Conservation (phyloP, 2,329 filamentous ascomycete genomes). For the Penicillium expansum region DNA sequence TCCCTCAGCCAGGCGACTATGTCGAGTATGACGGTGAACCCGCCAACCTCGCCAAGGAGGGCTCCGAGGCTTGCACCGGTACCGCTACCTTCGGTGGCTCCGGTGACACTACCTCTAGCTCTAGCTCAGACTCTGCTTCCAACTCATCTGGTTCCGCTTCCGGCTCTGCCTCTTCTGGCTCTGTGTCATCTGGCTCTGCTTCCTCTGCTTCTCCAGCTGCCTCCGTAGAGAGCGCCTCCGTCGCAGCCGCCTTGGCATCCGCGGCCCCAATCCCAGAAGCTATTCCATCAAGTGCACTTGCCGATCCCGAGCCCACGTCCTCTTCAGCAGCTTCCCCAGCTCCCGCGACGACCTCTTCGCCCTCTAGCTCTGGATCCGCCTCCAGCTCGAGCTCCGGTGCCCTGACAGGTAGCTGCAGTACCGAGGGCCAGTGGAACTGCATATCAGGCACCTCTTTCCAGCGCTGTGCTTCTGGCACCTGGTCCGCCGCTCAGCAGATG, state of each 20-base stretch:
- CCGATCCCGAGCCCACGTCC: background rate
- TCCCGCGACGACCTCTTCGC: background rate
- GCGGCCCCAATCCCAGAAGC: constrained; percentile 7
- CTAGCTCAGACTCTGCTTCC: too few species aligned
- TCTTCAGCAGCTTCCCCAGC: constrained; percentile 1
- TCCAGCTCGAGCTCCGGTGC: constrained; percentile 30
- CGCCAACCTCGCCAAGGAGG: constrained; percentile 34
- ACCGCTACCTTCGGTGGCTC: constrained; percentile 33
- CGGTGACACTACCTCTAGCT: constrained; percentile 31
- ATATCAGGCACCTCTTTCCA: constrained; percentile 57
- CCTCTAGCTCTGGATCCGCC: background rate
- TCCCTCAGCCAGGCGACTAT: constrained; percentile 64
- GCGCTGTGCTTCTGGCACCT: constrained; percentile 60
- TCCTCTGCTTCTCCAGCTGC: constrained; percentile 5
- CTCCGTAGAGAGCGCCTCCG: background rate
- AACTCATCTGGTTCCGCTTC: too few species aligned
- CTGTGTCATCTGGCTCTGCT: constrained; percentile 10
- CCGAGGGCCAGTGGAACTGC: constrained; percentile 61
- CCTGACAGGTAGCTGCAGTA: constrained; percentile 48
- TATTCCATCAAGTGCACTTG: constrained; percentile 2
- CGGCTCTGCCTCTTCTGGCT: constrained; percentile 12
- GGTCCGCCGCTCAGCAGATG: constrained; percentile 52
- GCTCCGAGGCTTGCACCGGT: constrained; percentile 31
- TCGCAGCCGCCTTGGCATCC: background rate
- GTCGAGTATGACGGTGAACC: constrained; percentile 51